A percentile compares a stretch with the other conserved stretches of the same genome.
Evolutionary conservation across 2,329 filamentous ascomycete genomes (phyloP).

Genomic region (Ophiostoma angusticollis): DNA sequence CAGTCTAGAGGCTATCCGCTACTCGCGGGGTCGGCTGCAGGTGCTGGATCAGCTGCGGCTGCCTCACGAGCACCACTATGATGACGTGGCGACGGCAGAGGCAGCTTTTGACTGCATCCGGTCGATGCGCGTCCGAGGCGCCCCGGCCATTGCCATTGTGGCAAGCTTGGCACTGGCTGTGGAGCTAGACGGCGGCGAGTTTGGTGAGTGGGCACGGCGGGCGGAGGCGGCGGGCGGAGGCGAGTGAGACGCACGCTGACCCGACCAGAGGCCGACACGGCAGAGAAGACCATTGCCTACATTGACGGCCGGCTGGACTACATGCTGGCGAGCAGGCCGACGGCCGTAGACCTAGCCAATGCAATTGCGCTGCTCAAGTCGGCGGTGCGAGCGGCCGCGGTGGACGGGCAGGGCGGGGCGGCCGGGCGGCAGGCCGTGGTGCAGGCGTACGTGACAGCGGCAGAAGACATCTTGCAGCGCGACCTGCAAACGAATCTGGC

Average conservation of each 20-base stretch:
- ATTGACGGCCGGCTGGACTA: conserved; percentile 72
- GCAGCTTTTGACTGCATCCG: conserved; percentile 76
- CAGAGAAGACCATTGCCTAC: conserved; percentile 51
- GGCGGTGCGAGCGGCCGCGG: conserved; percentile 39
- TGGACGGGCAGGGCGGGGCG: conserved; percentile 23
- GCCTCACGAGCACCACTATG: conserved; percentile 69
- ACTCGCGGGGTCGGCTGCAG: conserved; percentile 56
- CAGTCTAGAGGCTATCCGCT: conserved; percentile 68
- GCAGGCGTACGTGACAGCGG: conserved; percentile 60
- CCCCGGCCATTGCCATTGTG: conserved; percentile 96
- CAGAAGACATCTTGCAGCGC: conserved; percentile 75
- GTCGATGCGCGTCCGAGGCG: conserved; percentile 67
- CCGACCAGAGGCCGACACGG: conserved; percentile 26
- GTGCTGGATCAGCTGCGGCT: conserved; percentile 76
- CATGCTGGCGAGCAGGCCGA: conserved; percentile 78
- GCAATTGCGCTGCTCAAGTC: conserved; percentile 69
- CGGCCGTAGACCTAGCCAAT: conserved; percentile 88
- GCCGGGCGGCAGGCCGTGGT: conserved; percentile 43
- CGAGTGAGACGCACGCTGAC: background rate
- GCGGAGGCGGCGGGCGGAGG: background rate
- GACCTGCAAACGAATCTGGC: conserved; percentile 78
- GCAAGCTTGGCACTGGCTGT: conserved; percentile 79
- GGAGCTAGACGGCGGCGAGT: conserved; percentile 52
- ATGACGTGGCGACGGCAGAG: conserved; percentile 53
- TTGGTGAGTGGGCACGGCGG: conserved; percentile 16